A percentile compares a stretch with the other conserved stretches of the same genome.
Evolutionary conservation across 2,329 filamentous ascomycete genomes (phyloP).

Genomic region (Exserohilum turcica): DNA sequence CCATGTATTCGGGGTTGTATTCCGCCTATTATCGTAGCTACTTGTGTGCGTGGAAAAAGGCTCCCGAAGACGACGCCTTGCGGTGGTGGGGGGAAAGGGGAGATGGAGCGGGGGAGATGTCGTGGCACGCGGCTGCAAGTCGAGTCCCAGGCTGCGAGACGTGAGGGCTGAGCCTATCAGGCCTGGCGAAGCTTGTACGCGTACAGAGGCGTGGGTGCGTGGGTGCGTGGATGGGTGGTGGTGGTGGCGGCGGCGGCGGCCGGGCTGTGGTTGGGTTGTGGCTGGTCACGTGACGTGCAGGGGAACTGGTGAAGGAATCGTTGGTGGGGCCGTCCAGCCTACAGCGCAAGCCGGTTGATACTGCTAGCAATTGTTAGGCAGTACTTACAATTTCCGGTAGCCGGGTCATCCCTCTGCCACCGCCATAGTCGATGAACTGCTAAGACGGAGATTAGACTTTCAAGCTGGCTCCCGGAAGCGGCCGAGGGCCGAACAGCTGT

Average conservation of each 20-base stretch:
- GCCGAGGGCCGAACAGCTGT: too few species aligned
- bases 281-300: background rate
- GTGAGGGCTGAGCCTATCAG: background rate
- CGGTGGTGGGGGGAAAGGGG: background rate
- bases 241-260: too few species aligned
- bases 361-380: too few species aligned
- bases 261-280: background rate
- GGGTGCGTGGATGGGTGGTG: too few species aligned
- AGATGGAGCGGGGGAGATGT: background rate
- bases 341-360: too few species aligned
- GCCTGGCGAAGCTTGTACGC: background rate
- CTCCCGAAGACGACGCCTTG: background rate
- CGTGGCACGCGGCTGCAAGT: background rate
- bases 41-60: too few species aligned
- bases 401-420: background rate
- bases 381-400: background rate
- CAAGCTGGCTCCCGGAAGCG: too few species aligned
- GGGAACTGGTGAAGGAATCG: background rate
- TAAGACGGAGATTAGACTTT: background rate
- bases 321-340: background rate
- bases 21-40: slow-evolving; percentile 13
- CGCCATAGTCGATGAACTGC: background rate
- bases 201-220: background rate
- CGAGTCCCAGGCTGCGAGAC: background rate
- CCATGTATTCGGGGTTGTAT: slow-evolving; percentile 14